Evolutionary conservation across 1,284 basidiomycete genomes (phyloP), one percentile per base, ranked within the genome.

Genomic region (Pseudozyma thailandica): DNA sequence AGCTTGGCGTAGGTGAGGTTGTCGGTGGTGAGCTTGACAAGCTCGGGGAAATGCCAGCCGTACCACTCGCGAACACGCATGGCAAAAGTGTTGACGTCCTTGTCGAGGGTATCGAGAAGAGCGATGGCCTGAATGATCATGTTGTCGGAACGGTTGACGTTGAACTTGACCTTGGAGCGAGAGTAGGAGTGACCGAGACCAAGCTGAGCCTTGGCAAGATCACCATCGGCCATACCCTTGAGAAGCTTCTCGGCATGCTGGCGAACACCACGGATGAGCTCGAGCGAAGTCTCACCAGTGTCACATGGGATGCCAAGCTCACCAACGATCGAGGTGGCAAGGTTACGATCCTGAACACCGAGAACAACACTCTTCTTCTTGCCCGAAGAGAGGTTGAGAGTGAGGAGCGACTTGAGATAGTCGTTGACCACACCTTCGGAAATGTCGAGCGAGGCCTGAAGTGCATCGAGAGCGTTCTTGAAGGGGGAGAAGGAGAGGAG

Each of bases 111-210:
- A 86, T 98, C 95, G 79, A 98, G 92, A 55, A 98, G 90, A 2
- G 95, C 92, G 82, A 98, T 98, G 53, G 95, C 95, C 85, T 98
- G 96, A 82, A 98, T 98, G 86, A 99, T 98, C 95, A 99, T 99
- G 87, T 98, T 99, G 87, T 99, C 95, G 70, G 93, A 90, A 74
- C 95, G 89, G 88, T 98, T 98, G 76, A 98, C 95, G 87, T 98
- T 98, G 90, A 98, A 98, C 85, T 82, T 82, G 78, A 98, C 91
- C 84, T 98, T 98, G 60, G 94, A 92, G 75, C 95, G 91, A 28
- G 94, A 98, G 87, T 96, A 98, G 20, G 92, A 93, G 88, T 99
- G 95, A 48, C 95, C 95, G 47, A 98, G 88, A 84, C 95, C 95
- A 74, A 99, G 91, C 68, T 82, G 80, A 15, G 96, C 93, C 82